These are phyloP conservation scores for Schrenkiella parvula DNA, from an alignment of 345 rosid species.

Conservation along the genomic window DNA sequence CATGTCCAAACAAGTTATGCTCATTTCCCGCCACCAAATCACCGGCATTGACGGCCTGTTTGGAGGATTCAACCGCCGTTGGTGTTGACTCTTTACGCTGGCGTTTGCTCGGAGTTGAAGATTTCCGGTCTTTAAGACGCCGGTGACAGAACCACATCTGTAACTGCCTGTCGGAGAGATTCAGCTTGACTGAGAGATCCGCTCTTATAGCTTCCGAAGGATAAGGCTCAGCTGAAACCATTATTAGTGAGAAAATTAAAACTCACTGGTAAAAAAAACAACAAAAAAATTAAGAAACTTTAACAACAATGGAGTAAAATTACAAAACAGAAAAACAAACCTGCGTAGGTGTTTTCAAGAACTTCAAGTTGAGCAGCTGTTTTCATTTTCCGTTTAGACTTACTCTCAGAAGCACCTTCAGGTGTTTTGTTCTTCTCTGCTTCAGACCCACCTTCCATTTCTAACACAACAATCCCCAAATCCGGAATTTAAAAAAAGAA, in stretches of 20 bases:
- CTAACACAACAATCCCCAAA: constrained; percentile 1
- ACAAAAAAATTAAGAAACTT: neutral
- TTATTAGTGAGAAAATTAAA: neutral
- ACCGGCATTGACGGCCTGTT: constrained; percentile 22
- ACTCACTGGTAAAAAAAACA: neutral
- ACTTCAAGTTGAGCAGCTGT: constrained; percentile 88
- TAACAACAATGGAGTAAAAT: neutral
- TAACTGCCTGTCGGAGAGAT: constrained; percentile 80
- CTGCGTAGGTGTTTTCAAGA: constrained; percentile 74
- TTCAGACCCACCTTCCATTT: constrained; percentile 50
- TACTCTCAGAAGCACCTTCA: constrained; percentile 48
- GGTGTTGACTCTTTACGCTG: constrained; percentile 44
- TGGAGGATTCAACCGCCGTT: neutral
- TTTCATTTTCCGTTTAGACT: constrained; percentile 87
- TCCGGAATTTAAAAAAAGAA: neutral
- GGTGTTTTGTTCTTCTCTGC: constrained; percentile 59
- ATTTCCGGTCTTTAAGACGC: constrained; percentile 79
- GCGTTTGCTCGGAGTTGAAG: constrained; percentile 43
- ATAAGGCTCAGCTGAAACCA: constrained; percentile 54
- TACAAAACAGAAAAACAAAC: constrained; percentile 26
- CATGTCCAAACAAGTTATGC: constrained; percentile 30
- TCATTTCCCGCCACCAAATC: constrained; percentile 39
- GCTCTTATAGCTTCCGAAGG: constrained; percentile 72
- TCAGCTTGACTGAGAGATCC: constrained; percentile 69
- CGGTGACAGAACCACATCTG: constrained; percentile 99